These are phyloP conservation scores for Penicillium italicum DNA, from an alignment of 2,329 filamentous ascomycete species.

Conservation along the genomic window DNA sequence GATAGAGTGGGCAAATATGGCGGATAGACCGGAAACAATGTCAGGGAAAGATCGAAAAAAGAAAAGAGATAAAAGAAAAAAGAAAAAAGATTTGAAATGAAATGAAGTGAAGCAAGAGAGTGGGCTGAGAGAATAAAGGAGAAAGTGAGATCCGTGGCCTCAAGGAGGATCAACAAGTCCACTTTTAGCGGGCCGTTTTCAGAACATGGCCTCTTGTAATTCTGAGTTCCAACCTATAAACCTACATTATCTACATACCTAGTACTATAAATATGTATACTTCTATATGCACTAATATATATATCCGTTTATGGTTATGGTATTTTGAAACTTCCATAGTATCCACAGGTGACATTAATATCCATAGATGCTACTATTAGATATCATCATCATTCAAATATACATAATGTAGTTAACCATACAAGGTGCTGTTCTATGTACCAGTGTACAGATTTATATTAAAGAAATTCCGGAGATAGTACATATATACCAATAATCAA, in stretches of 20 bases:
- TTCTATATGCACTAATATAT: background rate
- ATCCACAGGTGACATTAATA: background rate
- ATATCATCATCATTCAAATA: background rate
- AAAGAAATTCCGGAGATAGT: background rate
- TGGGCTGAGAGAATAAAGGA: constrained; percentile 3
- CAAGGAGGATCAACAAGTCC: constrained; percentile 20
- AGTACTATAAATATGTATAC: background rate
- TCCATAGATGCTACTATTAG: background rate
- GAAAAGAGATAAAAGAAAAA: constrained; percentile 7
- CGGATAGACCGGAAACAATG: constrained; percentile 6
- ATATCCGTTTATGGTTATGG: too few species aligned
- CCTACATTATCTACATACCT: background rate
- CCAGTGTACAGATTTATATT: background rate
- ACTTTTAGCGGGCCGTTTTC: constrained; percentile 23
- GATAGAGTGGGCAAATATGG: constrained; percentile 6
- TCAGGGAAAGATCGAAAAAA: background rate
- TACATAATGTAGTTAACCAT: background rate
- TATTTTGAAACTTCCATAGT: too few species aligned
- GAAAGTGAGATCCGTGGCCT: constrained; percentile 21
- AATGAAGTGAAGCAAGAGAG: constrained; percentile 11
- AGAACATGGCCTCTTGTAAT: constrained; percentile 10
- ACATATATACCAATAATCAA: background rate
- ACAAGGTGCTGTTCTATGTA: background rate
- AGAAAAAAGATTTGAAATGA: constrained; percentile 5
- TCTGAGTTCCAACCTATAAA: background rate